Evolutionary conservation across 2,329 filamentous ascomycete genomes (phyloP), one percentile per base, ranked within the genome.

Genomic region (Aureobasidium sp.): DNA sequence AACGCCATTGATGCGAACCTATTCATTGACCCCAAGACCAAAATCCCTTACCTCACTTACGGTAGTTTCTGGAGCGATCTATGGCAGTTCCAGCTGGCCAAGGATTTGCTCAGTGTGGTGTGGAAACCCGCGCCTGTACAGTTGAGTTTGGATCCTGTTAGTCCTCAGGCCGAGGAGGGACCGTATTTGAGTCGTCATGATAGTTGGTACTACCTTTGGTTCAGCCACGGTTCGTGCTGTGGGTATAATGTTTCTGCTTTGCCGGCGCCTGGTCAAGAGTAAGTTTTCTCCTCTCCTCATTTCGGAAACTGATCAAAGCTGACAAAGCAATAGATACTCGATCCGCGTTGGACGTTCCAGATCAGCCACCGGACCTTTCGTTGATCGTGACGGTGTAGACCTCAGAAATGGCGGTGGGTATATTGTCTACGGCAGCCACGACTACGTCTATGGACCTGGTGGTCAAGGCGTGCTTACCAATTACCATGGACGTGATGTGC

Each of bases 21-120:
- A 19, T 70, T 79, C 57, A 61, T 60, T 49, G 68, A 65, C 21
- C 66, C 64, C 1, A 61, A 60, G 45, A 67, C 65, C 24, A 66
- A 64, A 2, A 63, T 74, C 42, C 70, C 72, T 11, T 77, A 75
- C 53, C 68, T 81, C 63, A 79, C 73, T 54, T 88, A 85, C 57
- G 84, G 84, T 21, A 84, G 79, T 11, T 88, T 85, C 73, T 88
- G 83, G 82, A 65, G 69, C 4, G 78, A 81, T 61, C 74, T 87
- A 54, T 84, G 79, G 68, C 79, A 81, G 61, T 79, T 80, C 1
- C 63, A 70, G 29, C 74, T 86, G 61, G 61, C 62, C 24, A 62
- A 64, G 52, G 19, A 61, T 1, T 53, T 60, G 22, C 67, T 72
- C 53, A 74, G 81, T 45, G 67, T 85, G 42, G 74, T 76, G 1